Evolutionary conservation across 192 early-diverging fungal species (phyloP).

Genomic region (Tieghemiomyces parasiticus): DNA sequence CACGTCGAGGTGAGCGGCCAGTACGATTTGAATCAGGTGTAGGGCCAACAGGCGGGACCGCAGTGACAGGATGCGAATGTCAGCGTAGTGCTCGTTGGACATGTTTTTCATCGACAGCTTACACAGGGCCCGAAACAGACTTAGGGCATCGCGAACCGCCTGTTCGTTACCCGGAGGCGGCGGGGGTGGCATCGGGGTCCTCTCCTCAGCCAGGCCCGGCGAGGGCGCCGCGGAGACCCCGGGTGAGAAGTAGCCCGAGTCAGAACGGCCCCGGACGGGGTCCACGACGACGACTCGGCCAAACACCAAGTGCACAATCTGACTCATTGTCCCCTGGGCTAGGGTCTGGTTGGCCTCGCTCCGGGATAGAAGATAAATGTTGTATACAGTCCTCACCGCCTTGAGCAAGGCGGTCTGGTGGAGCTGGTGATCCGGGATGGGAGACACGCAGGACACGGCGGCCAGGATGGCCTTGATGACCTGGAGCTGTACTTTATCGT

Average conservation of each 20-base stretch:
- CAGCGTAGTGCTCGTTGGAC: constrained; percentile 43
- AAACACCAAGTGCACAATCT: constrained; percentile 78
- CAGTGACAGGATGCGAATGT: constrained; percentile 67
- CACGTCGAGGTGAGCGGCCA: constrained; percentile 57
- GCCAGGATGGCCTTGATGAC: constrained; percentile 82
- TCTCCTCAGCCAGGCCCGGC: neutral
- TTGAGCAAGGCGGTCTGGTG: constrained; percentile 62
- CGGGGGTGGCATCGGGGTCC: neutral
- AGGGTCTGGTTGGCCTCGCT: constrained; percentile 63
- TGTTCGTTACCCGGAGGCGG: constrained; percentile 11
- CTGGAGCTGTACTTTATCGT: constrained; percentile 80
- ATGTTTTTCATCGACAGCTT: constrained; percentile 78
- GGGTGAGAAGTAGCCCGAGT: neutral
- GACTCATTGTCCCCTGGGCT: constrained; percentile 73
- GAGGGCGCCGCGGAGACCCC: neutral
- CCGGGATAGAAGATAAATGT: constrained; percentile 71
- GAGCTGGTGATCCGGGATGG: constrained; percentile 34
- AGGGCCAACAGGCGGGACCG: constrained; percentile 73
- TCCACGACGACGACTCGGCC: constrained; percentile 33
- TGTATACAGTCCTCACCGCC: constrained; percentile 71
- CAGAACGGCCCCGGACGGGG: constrained; percentile 10
- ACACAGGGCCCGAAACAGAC: constrained; percentile 76
- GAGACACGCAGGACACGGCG: constrained; percentile 42
- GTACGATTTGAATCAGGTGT: constrained; percentile 56
- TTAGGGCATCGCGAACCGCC: constrained; percentile 54